Evolutionary conservation across 164 flowering plant genomes (phyloP), one percentile per base, ranked within the genome.

Genomic region (Saururus chinensis): DNA sequence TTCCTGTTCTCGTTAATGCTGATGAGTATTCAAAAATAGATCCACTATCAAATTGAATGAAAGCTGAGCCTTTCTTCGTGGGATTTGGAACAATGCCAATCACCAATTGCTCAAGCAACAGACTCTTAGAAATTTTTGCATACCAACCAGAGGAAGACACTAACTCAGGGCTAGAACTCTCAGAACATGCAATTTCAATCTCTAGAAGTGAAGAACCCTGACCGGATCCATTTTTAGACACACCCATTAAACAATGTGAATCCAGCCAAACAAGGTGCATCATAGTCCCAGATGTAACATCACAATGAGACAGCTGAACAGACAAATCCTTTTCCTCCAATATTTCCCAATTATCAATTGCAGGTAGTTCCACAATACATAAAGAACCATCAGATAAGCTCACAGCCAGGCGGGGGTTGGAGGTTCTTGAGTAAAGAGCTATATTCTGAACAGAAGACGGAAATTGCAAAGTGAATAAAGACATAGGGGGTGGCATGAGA

Each of bases 401-500:
- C 24, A 78, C 92, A 57, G 91, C 97, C 75, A 93, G 61, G 58
- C 45, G 68, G 62, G 76, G 82, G 71, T 73, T 82, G n/a, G 82
- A 73, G 66, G 71, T 73, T 67, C 69, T 76, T 7, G 78, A 75
- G 53, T 71, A 80, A 45, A 82, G 76, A 60, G 86, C 78, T 45
- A 87, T 63, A 23, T 81, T 84, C 21, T 76, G 68, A 56, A 90
- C 84, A 68, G 88, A 67, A 74, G 77, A 42, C 0, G 82, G 73
- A 69, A 90, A 90, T 45, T 77, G 82, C 53, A 90, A 75, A 66
- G 59, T 73, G 69, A 93, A 88, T 57, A 81, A 71, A 62, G 66
- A 84, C 89, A 93, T 73, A 19, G 98, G 98, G 67, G 98, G 97
- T 59, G 98, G 98, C 72, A 86, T 81, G 64, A 93, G 70, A 30